Evolutionary conservation across 371 early-diverging fungal genomes (phyloP).

Genomic region (Nematocida major): DNA sequence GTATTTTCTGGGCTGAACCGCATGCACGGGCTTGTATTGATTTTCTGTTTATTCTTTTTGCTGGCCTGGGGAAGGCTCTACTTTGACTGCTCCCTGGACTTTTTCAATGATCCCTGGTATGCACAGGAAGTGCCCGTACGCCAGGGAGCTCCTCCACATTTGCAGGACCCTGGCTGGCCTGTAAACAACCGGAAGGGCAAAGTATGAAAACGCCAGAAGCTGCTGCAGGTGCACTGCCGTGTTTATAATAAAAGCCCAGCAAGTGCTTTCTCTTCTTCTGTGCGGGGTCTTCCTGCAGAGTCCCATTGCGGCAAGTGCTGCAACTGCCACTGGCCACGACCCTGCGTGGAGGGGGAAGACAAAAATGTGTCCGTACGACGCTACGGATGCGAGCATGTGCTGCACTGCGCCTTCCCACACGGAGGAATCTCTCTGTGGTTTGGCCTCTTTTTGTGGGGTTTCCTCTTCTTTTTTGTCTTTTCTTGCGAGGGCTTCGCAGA

Average conservation of each 20-base stretch:
- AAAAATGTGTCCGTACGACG: conserved; percentile 29
- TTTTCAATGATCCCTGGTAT: not conserved
- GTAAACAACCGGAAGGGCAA: not conserved
- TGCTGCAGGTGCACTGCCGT: not conserved
- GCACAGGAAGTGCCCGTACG: conserved; percentile 21
- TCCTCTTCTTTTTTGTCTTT: not conserved
- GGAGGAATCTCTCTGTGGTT: not conserved
- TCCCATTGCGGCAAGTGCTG: not conserved
- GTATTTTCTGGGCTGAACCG: no score
- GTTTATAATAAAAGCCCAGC: not conserved
- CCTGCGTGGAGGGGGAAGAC: conserved; percentile 3
- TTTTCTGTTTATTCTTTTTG: no score
- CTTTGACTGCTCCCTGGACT: not conserved
- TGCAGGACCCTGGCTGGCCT: not conserved
- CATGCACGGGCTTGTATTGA: no score
- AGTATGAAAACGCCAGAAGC: conserved; percentile 39
- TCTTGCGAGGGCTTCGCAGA: not conserved
- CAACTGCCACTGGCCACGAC: not conserved
- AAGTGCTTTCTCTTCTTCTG: not conserved
- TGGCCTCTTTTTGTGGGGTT: conserved; percentile 3
- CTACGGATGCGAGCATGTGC: not conserved
- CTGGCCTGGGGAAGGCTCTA: not conserved
- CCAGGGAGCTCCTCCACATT: conserved; percentile 36
- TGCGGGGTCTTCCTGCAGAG: not conserved
- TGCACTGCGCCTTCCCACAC: no score